Conservation (phyloP, 1,139 yeast species). For the Taiozyma sp. region DNA sequence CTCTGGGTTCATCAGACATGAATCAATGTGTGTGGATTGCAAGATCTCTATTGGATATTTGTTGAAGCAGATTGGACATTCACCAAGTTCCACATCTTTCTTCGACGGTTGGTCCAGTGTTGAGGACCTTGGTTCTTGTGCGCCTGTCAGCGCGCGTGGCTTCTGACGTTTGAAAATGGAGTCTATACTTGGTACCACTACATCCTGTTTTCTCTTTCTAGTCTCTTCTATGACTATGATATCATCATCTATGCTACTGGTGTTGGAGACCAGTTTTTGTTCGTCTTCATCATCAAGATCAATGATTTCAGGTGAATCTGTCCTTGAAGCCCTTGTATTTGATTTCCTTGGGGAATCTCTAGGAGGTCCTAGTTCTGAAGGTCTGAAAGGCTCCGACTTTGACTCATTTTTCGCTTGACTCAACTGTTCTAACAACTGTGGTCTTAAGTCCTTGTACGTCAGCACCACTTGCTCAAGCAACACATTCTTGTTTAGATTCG, state of each 20-base stretch:
- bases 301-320: conserved; percentile 6
- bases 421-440: conserved; percentile 14
- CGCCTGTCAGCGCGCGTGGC: neutral
- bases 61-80: conserved; percentile 70
- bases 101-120: conserved; percentile 4
- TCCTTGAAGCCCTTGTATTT: neutral
- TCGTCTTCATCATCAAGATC: conserved; percentile 6
- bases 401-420: neutral
- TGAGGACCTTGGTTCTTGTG: conserved; percentile 4
- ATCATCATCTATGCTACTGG: conserved; percentile 21
- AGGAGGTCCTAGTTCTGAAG: neutral
- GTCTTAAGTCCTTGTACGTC: conserved; percentile 47
- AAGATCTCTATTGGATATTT: conserved; percentile 52
- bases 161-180: neutral
- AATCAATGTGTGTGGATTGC: conserved; percentile 67
- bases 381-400: neutral
- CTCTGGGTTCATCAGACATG: conserved; percentile 42
- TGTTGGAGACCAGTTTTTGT: conserved; percentile 4
- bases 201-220: conserved; percentile 15
- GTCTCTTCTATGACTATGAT: conserved; percentile 24
- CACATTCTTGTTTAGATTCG: conserved; percentile 62
- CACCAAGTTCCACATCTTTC: conserved; percentile 30
- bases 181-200: neutral
- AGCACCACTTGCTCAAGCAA: conserved; percentile 70
- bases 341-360: neutral